A percentile compares a stretch with the other conserved stretches of the same genome.
These are phyloP conservation scores for Cryptococcus neoformans DNA, from an alignment of 1,284 basidiomycete genomes.

Conservation along the genomic window DNA sequence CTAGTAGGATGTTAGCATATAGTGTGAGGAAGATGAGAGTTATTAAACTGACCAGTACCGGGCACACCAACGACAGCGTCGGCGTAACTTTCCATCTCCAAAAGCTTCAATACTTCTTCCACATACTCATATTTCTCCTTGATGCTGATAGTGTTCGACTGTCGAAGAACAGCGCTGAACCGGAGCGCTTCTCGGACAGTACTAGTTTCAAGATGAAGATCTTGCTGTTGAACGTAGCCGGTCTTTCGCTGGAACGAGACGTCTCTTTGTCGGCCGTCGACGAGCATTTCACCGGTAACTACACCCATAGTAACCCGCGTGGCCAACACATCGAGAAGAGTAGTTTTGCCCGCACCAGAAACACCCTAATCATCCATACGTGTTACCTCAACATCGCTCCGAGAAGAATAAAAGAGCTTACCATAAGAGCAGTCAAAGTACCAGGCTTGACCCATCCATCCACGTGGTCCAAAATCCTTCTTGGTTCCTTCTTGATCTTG, in stretches of 20 bases:
- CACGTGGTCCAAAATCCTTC: conserved; percentile 69
- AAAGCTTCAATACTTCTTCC: conserved; percentile 72
- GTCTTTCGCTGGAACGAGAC: conserved; percentile 59
- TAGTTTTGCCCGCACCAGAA: conserved; percentile 73
- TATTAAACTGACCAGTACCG: conserved; percentile 48
- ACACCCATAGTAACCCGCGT: conserved; percentile 71
- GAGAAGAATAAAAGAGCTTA: neutral
- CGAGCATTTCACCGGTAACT: conserved; percentile 70
- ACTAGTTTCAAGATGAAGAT: conserved; percentile 63
- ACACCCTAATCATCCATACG: conserved; percentile 42
- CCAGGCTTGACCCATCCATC: conserved; percentile 79
- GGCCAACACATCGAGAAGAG: conserved; percentile 77
- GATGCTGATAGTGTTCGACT: conserved; percentile 62
- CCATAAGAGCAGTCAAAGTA: conserved; percentile 62
- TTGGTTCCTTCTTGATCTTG: conserved; percentile 57
- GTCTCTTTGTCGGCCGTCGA: conserved; percentile 70
- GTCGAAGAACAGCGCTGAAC: conserved; percentile 78
- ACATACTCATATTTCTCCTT: conserved; percentile 77
- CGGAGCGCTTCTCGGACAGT: conserved; percentile 76
- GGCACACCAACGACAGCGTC: conserved; percentile 73
- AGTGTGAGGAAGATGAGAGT: neutral
- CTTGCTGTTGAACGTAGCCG: conserved; percentile 76
- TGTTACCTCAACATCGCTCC: too few relatives aligned
- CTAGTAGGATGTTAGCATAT: conserved; percentile 4
- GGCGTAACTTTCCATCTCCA: conserved; percentile 65